Conservation (phyloP, 306 rosid genomes). For the Lotus japonicus region DNA sequence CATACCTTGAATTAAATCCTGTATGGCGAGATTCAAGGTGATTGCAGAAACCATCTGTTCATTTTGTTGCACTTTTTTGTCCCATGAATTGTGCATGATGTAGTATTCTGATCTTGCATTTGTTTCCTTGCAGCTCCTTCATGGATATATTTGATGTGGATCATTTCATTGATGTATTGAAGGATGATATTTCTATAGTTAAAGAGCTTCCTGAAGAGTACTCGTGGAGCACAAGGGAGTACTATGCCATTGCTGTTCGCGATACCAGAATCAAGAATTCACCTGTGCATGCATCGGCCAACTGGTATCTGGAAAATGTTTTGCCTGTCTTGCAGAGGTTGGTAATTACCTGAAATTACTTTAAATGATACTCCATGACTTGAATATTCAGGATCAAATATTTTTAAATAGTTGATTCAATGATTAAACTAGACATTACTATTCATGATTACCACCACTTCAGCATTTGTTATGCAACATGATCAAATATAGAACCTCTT, state of each 20-base stretch:
- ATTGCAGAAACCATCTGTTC: not conserved
- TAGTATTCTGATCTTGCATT: conserved; percentile 7
- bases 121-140: conserved; percentile 68
- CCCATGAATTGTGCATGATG: conserved; percentile 12
- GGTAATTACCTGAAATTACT: conserved; percentile 33
- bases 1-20: conserved; percentile 86
- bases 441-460: not conserved
- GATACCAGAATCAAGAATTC: conserved; percentile 85
- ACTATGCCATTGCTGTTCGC: conserved; percentile 68
- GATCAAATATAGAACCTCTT: not conserved
- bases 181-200: conserved; percentile 76
- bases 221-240: conserved; percentile 92
- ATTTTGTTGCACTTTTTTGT: conserved; percentile 9
- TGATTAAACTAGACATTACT: not conserved
- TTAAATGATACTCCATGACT: conserved; percentile 14
- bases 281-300: conserved; percentile 85
- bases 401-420: not conserved
- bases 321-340: conserved; percentile 82
- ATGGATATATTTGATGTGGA: conserved; percentile 93
- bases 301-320: conserved; percentile 89
- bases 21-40: conserved; percentile 97
- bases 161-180: conserved; percentile 85
- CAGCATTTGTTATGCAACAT: not conserved
- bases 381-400: not conserved
- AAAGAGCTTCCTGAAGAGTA: conserved; percentile 80